These are phyloP conservation scores for Fagopyrum homotropicum DNA, from an alignment of 148 eudicot species.

Conservation along the genomic window DNA sequence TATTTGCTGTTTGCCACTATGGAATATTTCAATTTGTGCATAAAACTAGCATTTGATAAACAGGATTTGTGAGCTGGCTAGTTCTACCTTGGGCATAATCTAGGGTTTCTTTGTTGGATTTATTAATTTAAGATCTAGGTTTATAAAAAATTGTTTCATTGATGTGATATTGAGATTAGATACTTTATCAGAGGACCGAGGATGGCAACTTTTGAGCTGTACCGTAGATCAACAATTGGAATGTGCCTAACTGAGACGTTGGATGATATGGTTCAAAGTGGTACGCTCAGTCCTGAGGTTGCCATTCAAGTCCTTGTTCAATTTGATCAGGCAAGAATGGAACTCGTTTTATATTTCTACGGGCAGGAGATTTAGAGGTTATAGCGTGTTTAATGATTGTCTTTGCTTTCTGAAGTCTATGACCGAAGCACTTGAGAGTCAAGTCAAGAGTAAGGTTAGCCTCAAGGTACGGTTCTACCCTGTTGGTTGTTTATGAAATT, in stretches of 20 bases:
- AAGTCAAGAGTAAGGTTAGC: constrained; percentile 76
- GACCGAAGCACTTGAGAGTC: constrained; percentile 88
- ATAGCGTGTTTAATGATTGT: background rate
- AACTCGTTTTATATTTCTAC: background rate
- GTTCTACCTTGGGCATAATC: background rate
- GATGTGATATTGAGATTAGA: background rate
- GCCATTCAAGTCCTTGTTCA: constrained; percentile 94
- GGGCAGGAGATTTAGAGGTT: background rate
- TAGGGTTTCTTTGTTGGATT: background rate
- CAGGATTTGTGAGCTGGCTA: background rate
- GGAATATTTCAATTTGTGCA: background rate
- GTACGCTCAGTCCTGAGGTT: constrained; percentile 70
- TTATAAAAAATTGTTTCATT: background rate
- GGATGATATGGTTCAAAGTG: constrained; percentile 84
- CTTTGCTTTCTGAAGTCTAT: constrained; percentile 52
- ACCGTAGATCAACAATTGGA: constrained; percentile 85
- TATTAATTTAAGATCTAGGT: background rate
- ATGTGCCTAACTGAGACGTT: constrained; percentile 93
- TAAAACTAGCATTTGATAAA: background rate
- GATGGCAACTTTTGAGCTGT: constrained; percentile 91
- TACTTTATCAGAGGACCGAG: background rate
- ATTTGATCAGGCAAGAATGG: constrained; percentile 57
- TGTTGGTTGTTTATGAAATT: background rate
- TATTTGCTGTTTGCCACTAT: background rate
- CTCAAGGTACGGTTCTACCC: constrained; percentile 48